Evolutionary conservation across 176 grass and related monocot genomes (phyloP).

Genomic region (Cenchrus purpureus): DNA sequence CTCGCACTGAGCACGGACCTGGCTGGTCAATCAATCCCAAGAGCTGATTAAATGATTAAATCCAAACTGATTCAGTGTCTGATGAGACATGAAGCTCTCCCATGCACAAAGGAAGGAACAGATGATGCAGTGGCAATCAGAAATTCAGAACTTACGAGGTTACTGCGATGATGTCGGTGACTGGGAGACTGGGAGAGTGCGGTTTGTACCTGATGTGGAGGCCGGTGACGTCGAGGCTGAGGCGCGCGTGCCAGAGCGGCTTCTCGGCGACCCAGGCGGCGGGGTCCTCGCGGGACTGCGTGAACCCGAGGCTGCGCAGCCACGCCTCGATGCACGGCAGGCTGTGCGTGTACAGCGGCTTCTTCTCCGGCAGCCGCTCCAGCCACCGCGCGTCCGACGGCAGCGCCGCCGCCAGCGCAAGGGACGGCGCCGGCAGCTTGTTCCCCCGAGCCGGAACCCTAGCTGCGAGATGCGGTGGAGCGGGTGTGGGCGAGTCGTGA

Average conservation of each 20-base stretch:
- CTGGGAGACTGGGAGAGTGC: background rate
- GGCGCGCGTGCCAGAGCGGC: slow-evolving; percentile 79
- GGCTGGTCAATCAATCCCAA: slow-evolving; percentile 53
- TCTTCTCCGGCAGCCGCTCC: slow-evolving; percentile 87
- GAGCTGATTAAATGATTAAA: background rate
- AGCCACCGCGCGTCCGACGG: slow-evolving; percentile 68
- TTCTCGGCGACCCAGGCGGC: slow-evolving; percentile 83
- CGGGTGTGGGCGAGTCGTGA: too few relatives aligned
- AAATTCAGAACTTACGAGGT: too few relatives aligned
- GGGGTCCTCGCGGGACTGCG: slow-evolving; percentile 68
- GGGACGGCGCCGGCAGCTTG: too few relatives aligned
- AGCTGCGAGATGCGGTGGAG: too few relatives aligned
- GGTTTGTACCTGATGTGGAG: slow-evolving; percentile 68
- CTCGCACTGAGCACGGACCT: slow-evolving; percentile 79
- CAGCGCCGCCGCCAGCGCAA: slow-evolving; percentile 35
- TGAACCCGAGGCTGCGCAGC: slow-evolving; percentile 78
- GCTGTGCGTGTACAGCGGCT: slow-evolving; percentile 91
- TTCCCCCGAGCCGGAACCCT: too few relatives aligned
- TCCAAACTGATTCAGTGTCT: too few relatives aligned
- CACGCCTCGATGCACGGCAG: slow-evolving; percentile 89
- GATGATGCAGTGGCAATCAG: too few relatives aligned
- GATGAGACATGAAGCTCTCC: too few relatives aligned
- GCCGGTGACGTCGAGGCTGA: slow-evolving; percentile 82
- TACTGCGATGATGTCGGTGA: too few relatives aligned
- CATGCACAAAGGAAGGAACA: too few relatives aligned